Evolutionary conservation across 371 early-diverging fungal genomes (phyloP), one percentile per base, ranked within the genome.

Genomic region (Syncephalastrum racemosum): DNA sequence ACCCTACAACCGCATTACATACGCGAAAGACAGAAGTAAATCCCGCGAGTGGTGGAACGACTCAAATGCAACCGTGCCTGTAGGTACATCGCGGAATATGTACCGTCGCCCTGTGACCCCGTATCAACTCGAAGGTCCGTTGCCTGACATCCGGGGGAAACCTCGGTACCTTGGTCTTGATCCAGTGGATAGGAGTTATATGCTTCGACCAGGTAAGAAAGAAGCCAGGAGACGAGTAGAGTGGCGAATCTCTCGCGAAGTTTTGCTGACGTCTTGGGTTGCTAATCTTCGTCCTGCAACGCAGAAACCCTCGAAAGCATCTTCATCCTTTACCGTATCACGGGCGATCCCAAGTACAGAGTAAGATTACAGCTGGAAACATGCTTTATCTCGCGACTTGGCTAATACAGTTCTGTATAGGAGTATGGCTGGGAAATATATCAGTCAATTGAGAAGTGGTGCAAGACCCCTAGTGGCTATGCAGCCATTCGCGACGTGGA

Each of bases 261-360:
- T 31, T 8, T 2, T 0, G 10, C 8, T 5, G 10, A 31, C 10
- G 2, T 12, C 12, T 27, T 31, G 10, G 10, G 36, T 31, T 31
- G 36, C 6, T 31, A 10, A 31, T 31, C 25, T 5, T 25, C 25
- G 4, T 25, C 25, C 25, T 5, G 4, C 25, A 5, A 31, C 10
- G 10, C 77, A 63, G 94, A 94, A 75, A 86, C 89, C 0, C 58
- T 92, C 18, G 94, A 94, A 68, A 85, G 86, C 49, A 60, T 94
- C 13, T 94, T 85, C 75, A 72, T 84, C 23, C 46, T 90, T 47
- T 92, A 82, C 56, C 75, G 92, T 22, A 68, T 89, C 13, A 91
- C 92, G n/a, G 87, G 89, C 1, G 84, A 92, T 61, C 77, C 68
- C 36, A 82, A 75, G 51, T 93, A 85, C 47, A 31, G 36, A 2